Evolutionary conservation across 164 flowering plant species (phyloP).

Genomic region (Aristolochia californica): DNA sequence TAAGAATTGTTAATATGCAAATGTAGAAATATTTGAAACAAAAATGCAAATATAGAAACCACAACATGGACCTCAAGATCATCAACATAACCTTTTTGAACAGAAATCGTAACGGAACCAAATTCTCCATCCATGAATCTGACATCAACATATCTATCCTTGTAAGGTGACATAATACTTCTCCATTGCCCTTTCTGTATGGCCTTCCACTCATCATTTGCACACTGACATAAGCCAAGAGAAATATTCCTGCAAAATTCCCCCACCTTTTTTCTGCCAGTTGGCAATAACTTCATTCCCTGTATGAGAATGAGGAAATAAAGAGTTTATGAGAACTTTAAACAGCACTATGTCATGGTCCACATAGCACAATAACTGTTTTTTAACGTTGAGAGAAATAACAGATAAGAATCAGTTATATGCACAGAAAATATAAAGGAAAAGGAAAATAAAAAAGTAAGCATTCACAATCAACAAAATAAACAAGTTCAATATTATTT

Average conservation of each 20-base stretch:
- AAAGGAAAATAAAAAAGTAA: too few species aligned
- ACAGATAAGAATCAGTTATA: too few species aligned
- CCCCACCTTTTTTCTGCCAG: constrained; percentile 72
- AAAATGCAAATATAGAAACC: too few species aligned
- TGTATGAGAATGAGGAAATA: constrained; percentile 12
- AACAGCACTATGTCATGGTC: not conserved
- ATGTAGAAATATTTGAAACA: too few species aligned
- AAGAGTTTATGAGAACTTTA: not conserved
- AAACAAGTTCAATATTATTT: too few species aligned
- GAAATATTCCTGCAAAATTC: constrained; percentile 64
- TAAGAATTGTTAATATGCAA: too few species aligned
- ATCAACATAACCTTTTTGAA: constrained; percentile 48
- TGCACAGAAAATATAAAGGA: too few species aligned
- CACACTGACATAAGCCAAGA: constrained; percentile 64
- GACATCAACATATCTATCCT: constrained; percentile 65
- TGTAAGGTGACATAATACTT: constrained; percentile 65
- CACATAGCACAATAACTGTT: not conserved
- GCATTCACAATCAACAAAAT: too few species aligned
- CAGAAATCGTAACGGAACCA: constrained; percentile 47
- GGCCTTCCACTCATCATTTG: constrained; percentile 57
- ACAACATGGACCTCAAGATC: not conserved
- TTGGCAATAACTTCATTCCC: constrained; percentile 90
- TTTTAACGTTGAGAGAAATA: too few species aligned
- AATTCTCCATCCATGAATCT: constrained; percentile 45
- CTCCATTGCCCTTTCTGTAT: constrained; percentile 55